Conservation (phyloP, 2,329 filamentous ascomycete genomes). For the Xylariomycetidae sp. region DNA sequence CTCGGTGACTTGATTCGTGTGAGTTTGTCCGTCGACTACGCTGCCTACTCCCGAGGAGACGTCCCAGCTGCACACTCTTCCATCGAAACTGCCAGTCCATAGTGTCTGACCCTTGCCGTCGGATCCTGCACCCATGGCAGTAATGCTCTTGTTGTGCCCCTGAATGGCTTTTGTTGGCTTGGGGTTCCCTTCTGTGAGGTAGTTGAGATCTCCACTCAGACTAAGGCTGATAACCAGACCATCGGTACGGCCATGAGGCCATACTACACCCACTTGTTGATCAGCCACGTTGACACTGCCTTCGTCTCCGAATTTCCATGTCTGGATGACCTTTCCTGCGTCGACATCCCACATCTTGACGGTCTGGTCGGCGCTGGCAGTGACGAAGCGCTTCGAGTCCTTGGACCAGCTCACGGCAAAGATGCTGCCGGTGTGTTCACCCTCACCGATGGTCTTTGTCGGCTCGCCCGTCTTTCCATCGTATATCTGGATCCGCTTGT, state of each 20-base stretch:
- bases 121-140: constrained; percentile 59
- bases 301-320: constrained; percentile 79
- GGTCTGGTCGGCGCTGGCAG: constrained; percentile 89
- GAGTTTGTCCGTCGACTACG: constrained; percentile 71
- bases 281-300: constrained; percentile 67
- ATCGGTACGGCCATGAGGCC: constrained; percentile 77
- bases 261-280: constrained; percentile 93
- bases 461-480: constrained; percentile 93
- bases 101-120: constrained; percentile 59
- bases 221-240: constrained; percentile 87
- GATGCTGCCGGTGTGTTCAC: constrained; percentile 87
- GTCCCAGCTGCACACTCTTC: constrained; percentile 82
- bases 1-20: constrained; percentile 81
- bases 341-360: constrained; percentile 93
- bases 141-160: constrained; percentile 90
- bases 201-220: constrained; percentile 84
- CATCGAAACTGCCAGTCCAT: constrained; percentile 90
- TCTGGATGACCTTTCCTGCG: constrained; percentile 69
- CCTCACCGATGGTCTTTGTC: constrained; percentile 70
- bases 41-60: constrained; percentile 62
- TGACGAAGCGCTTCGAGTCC: constrained; percentile 82
- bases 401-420: constrained; percentile 87
- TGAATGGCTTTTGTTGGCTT: constrained; percentile 69
- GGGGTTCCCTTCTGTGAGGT: constrained; percentile 68
- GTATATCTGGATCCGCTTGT: constrained; percentile 88